phyloP scores from a whole-genome alignment of 1,284 basidiomycete genomes.

The Gymnopus androsaceus region DNA sequence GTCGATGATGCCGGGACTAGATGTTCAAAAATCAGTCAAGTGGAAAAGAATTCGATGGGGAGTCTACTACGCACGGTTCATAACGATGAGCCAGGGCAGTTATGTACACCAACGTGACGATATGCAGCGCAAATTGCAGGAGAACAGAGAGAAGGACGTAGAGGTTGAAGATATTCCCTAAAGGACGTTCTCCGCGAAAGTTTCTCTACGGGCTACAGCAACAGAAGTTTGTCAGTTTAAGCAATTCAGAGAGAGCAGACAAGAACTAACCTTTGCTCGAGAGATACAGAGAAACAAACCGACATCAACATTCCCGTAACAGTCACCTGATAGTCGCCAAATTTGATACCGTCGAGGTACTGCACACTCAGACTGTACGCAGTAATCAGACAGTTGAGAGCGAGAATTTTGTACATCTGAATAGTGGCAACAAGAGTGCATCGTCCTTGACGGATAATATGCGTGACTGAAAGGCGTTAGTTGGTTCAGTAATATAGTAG shows the following conservation, averaged over 20 bases:
- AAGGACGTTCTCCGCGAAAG: conserved; percentile 86
- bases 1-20: conserved; percentile 79
- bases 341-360: conserved; percentile 96
- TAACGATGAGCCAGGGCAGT: conserved; percentile 77
- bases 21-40: neutral
- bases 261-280: conserved; percentile 78
- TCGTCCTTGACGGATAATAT: conserved; percentile 94
- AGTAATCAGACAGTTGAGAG: conserved; percentile 93
- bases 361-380: conserved; percentile 95
- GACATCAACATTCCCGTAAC: conserved; percentile 95
- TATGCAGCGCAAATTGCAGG: conserved; percentile 90
- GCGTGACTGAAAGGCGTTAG: conserved; percentile 61
- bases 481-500: neutral
- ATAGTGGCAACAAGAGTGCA: conserved; percentile 96
- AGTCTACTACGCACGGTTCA: conserved; percentile 65
- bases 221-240: conserved; percentile 1
- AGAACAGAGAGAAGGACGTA: conserved; percentile 91
- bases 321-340: conserved; percentile 94
- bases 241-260: neutral
- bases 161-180: conserved; percentile 94
- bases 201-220: conserved; percentile 81
- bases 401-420: conserved; percentile 99
- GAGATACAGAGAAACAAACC: conserved; percentile 97
- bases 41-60: neutral
- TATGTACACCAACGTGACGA: conserved; percentile 86